Conservation (phyloP, 495 filamentous ascomycete species). For the Rostrohypoxylon terebratum region DNA sequence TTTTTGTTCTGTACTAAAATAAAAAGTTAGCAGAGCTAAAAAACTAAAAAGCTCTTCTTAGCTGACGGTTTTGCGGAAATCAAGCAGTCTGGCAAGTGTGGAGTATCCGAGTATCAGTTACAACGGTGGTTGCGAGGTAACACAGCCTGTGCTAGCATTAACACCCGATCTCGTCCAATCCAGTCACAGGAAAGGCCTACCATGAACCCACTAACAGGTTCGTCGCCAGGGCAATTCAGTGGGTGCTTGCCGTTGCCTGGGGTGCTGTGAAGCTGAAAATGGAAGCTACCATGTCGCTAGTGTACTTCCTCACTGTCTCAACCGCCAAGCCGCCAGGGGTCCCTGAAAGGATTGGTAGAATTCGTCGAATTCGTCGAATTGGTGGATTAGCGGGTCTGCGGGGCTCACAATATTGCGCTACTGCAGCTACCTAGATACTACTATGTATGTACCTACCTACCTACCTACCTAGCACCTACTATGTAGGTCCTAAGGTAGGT, state of each 20-base stretch:
- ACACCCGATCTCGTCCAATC: constrained; percentile 44
- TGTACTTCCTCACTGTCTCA: constrained; percentile 31
- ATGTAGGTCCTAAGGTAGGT: too few relatives aligned
- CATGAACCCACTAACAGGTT: constrained; percentile 29
- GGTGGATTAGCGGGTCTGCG: constrained; percentile 40
- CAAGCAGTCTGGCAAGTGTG: constrained; percentile 24
- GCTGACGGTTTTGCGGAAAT: constrained; percentile 37
- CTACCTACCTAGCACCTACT: too few relatives aligned
- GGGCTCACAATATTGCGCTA: constrained; percentile 41
- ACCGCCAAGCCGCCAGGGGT: constrained; percentile 41
- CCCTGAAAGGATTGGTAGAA: constrained; percentile 25
- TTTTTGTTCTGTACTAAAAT: constrained; percentile 40
- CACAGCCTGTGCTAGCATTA: constrained; percentile 31
- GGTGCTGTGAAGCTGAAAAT: constrained; percentile 41
- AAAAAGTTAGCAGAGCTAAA: not conserved
- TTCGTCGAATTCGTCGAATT: constrained; percentile 33
- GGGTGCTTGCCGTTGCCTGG: constrained; percentile 38
- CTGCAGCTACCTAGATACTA: not conserved
- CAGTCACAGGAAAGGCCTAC: constrained; percentile 21
- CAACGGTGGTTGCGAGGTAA: constrained; percentile 42
- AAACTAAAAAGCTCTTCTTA: constrained; percentile 8
- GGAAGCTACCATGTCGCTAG: constrained; percentile 37
- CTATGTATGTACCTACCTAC: too few relatives aligned
- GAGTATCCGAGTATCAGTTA: constrained; percentile 27
- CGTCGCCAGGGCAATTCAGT: constrained; percentile 45